Conservation (phyloP, 2,329 filamentous ascomycete species). For the Verticillium isaacii region DNA sequence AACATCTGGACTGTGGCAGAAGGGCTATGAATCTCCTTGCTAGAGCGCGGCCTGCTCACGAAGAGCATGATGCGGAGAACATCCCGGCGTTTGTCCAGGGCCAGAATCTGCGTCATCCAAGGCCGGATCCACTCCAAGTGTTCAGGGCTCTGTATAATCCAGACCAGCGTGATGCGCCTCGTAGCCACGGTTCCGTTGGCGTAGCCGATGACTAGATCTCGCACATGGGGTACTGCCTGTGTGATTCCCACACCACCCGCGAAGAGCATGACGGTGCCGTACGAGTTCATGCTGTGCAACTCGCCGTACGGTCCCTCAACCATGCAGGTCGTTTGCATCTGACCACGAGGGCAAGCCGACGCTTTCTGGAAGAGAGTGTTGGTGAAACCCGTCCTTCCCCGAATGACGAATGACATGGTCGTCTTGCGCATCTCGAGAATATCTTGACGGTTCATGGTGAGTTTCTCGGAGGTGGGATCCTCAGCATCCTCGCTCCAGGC, state of each 20-base stretch:
- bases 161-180: slow-evolving; percentile 68
- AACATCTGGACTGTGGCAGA: slow-evolving; percentile 80
- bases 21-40: slow-evolving; percentile 76
- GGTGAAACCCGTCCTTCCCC: slow-evolving; percentile 71
- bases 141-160: slow-evolving; percentile 75
- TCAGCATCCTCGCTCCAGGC: slow-evolving; percentile 70
- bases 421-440: slow-evolving; percentile 56
- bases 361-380: slow-evolving; percentile 65
- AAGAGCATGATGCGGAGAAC: slow-evolving; percentile 74
- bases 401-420: slow-evolving; percentile 66
- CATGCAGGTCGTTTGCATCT: slow-evolving; percentile 58
- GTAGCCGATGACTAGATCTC: slow-evolving; percentile 65
- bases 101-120: slow-evolving; percentile 77
- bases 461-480: slow-evolving; percentile 43
- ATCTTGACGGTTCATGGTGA: slow-evolving; percentile 56
- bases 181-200: slow-evolving; percentile 65
- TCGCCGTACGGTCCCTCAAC: slow-evolving; percentile 77
- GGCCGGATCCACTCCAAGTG: slow-evolving; percentile 79
- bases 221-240: slow-evolving; percentile 71
- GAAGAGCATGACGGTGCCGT: slow-evolving; percentile 74
- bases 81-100: slow-evolving; percentile 69
- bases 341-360: slow-evolving; percentile 53
- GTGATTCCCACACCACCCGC: slow-evolving; percentile 79
- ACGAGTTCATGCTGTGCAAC: slow-evolving; percentile 65
- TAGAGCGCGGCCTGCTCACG: slow-evolving; percentile 68